Percentiles rank a stretch among this genome's conserved stretches.
phyloP scores from a whole-genome alignment of 2,329 filamentous ascomycete genomes.

The Trichoderma breve region DNA sequence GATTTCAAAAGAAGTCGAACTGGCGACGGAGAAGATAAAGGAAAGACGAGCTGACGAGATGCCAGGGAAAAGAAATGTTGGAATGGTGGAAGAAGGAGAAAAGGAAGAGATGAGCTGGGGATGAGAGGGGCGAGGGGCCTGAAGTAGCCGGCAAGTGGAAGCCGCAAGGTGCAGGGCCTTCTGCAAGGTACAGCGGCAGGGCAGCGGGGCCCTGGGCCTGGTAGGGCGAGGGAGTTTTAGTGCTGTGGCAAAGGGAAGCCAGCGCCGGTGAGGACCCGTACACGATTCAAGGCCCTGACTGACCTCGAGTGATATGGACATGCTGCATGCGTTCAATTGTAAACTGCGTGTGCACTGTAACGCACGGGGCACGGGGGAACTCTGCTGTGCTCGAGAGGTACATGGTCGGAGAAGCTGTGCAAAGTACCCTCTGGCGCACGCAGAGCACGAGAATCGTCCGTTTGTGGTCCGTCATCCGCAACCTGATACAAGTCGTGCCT shows the following conservation, averaged over 20 bases:
- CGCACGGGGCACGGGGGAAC: not conserved
- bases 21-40: slow-evolving; percentile 25
- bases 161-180: slow-evolving; percentile 12
- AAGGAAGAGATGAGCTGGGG: slow-evolving; percentile 22
- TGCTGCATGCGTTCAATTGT: not conserved
- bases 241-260: not conserved
- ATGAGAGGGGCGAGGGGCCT: slow-evolving; percentile 8
- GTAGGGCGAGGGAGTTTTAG: not conserved
- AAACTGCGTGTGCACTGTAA: not conserved
- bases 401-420: not conserved
- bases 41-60: slow-evolving; percentile 25
- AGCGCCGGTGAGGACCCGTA: not conserved
- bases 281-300: not conserved
- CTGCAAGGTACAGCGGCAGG: slow-evolving; percentile 15
- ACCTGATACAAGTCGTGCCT: not conserved
- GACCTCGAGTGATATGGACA: not conserved
- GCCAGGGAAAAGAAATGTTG: slow-evolving; percentile 25
- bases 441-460: not conserved
- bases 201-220: slow-evolving; percentile 1
- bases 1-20: slow-evolving; percentile 25
- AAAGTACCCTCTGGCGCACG: not conserved
- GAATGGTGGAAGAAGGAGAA: slow-evolving; percentile 23
- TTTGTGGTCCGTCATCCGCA: not conserved
- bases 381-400: not conserved
- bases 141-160: slow-evolving; percentile 18